Percentiles rank a stretch among this genome's conserved stretches.
Conservation (phyloP, 139 green algal species). For the Chlorella vulgaris region DNA sequence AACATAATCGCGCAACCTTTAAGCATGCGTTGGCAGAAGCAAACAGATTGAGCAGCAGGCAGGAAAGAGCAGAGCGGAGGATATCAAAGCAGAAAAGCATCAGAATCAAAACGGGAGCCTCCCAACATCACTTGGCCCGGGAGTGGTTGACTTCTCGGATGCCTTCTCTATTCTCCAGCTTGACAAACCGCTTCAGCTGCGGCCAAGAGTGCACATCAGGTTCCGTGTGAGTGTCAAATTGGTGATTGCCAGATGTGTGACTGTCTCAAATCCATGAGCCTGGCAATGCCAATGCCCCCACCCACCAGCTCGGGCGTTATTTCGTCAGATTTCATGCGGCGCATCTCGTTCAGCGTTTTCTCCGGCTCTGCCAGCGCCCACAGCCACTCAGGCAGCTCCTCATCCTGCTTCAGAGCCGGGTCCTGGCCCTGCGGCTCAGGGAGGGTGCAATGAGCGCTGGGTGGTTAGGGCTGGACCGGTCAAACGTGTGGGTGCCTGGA, state of each 20-base stretch:
- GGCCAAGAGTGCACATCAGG: not conserved
- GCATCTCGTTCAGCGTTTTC: conserved; percentile 47
- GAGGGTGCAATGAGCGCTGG: no score
- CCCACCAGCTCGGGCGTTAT: conserved; percentile 1
- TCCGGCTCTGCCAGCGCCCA: conserved; percentile 45
- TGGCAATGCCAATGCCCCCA: not conserved
- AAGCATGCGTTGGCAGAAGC: not conserved
- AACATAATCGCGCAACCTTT: not conserved
- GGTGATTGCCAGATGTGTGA: not conserved
- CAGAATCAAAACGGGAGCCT: no score
- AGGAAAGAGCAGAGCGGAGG: not conserved
- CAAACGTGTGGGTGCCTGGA: no score
- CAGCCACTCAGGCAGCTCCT: conserved; percentile 55
- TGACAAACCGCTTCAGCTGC: conserved; percentile 35
- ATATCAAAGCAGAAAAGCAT: no score
- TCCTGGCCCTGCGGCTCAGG: conserved; percentile 30
- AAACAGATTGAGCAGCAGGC: not conserved
- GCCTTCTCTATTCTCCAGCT: conserved; percentile 38
- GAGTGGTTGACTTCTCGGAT: conserved; percentile 32
- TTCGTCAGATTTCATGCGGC: conserved; percentile 5
- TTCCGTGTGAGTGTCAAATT: not conserved
- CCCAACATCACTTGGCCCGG: conserved; percentile 30
- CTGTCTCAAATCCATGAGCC: no score
- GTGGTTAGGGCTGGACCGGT: no score
- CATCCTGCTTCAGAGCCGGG: conserved; percentile 45